Percentiles rank a stretch among this genome's conserved stretches.
These are phyloP conservation scores for Tetrahymena elliotti DNA, from an alignment of 73 alveolate genomes.

Conservation along the genomic window DNA sequence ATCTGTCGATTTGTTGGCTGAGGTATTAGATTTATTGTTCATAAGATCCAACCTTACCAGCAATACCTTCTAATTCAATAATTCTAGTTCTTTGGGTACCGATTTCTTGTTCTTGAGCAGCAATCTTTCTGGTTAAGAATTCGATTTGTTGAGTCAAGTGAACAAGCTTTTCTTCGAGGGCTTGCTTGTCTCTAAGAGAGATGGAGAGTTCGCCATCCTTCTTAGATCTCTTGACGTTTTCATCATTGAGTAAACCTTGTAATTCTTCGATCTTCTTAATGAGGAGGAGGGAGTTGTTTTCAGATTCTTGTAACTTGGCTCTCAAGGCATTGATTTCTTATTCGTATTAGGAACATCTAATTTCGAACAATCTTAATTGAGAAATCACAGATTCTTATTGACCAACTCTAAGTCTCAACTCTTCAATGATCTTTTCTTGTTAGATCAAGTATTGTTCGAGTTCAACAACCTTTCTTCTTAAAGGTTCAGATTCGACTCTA, in stretches of 20 bases:
- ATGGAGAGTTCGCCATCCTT: background rate
- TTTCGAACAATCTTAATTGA: background rate
- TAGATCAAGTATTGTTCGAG: background rate
- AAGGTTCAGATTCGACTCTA: background rate
- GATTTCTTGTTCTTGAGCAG: background rate
- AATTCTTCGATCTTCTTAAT: background rate
- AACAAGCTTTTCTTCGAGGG: background rate
- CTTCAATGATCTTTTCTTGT: background rate
- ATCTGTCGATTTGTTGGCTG: background rate
- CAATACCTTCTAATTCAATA: background rate
- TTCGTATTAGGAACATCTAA: background rate
- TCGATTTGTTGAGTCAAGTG: background rate
- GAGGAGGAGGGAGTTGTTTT: background rate
- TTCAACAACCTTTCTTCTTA: background rate
- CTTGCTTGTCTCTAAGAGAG: background rate
- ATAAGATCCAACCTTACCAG: background rate
- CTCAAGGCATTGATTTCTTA: background rate
- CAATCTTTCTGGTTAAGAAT: background rate
- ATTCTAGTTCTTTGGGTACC: background rate
- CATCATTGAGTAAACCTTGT: background rate
- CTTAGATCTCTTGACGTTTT: background rate
- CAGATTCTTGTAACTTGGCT: background rate
- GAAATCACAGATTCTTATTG: background rate
- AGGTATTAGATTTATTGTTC: background rate
- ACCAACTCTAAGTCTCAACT: background rate